Evolutionary conservation across 176 grass and related monocot genomes (phyloP), one percentile per base, ranked within the genome.

Genomic region (Oryza punctata): DNA sequence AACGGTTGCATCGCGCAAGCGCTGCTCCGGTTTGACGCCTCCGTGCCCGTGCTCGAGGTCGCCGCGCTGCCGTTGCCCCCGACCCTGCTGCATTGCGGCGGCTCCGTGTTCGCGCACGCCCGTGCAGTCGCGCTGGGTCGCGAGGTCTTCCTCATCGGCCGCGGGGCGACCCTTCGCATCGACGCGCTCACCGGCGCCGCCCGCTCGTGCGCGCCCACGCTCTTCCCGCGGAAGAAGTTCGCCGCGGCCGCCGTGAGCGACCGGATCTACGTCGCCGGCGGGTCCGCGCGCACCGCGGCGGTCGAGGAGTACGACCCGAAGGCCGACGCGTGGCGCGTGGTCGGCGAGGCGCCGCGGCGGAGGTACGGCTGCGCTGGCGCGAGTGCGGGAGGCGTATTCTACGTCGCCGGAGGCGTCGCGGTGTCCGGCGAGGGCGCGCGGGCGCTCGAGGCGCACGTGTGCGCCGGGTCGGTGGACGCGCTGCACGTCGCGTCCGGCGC

Each of bases 231-330:
- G 21, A 93, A 90, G 72, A 91, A 91, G 69, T 96, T 96, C 71
- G 91, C 94, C 1, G 88, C 89, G 1, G 86, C 92, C 3, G 84
- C 86, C 23, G 66, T 92, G 57, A 84, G 84, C 6, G 92, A 38
- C 7, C 86, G 87, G 81, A 87, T 97, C 81, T 97, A 91, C 67
- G 88, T 97, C 44, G 86, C 92, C 7, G 95, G 95, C 25, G 95
- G 95, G 12, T 87, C 88, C 1, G 84, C 92, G 11, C 73, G 92
- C 1, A 92, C 90, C 0, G 88, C 84, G 2, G 88, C 92, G 10
- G 90, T 97, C 1, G 95, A 97, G 84, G 92, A 97, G 92, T 97
- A 97, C 88, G 92, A 94, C 66, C 92, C 95, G 12, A 49, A 57
- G 0, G 32, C 50, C 27, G 86, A 94, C 82, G 85, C 77, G 24